phyloP scores from a whole-genome alignment of 192 early-diverging fungal species.

The Coemansia sp. region DNA sequence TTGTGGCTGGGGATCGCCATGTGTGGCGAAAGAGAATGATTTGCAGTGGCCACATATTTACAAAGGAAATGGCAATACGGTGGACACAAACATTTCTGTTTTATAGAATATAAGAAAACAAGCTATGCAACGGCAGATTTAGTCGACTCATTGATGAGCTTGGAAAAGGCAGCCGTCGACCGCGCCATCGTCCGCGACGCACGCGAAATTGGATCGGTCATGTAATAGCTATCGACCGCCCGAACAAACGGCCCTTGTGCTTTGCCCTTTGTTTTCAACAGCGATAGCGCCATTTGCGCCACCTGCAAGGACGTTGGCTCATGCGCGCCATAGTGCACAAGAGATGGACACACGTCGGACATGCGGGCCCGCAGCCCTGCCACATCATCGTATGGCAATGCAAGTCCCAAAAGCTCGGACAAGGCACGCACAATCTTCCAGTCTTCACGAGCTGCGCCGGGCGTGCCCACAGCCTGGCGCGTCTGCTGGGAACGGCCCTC shows the following conservation, averaged over 20 bases:
- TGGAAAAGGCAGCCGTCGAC: slow-evolving; percentile 64
- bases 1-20: too few species aligned
- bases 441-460: slow-evolving; percentile 91
- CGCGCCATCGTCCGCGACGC: slow-evolving; percentile 97
- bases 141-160: not conserved
- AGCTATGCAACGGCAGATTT: not conserved
- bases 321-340: slow-evolving; percentile 72
- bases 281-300: slow-evolving; percentile 65
- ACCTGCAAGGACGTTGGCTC: slow-evolving; percentile 57
- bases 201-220: slow-evolving; percentile 90
- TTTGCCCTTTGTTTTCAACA: slow-evolving; percentile 42
- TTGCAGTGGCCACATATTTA: too few species aligned
- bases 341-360: slow-evolving; percentile 79
- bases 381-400: slow-evolving; percentile 90
- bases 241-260: slow-evolving; percentile 53
- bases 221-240: slow-evolving; percentile 87
- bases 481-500: slow-evolving; percentile 94
- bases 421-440: slow-evolving; percentile 99
- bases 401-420: slow-evolving; percentile 82
- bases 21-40: too few species aligned
- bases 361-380: slow-evolving; percentile 80
- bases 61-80: too few species aligned
- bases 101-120: not conserved
- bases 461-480: slow-evolving; percentile 86
- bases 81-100: too few species aligned